These are phyloP conservation scores for Gleditsia sinensis DNA, from an alignment of 306 rosid species.

Conservation along the genomic window DNA sequence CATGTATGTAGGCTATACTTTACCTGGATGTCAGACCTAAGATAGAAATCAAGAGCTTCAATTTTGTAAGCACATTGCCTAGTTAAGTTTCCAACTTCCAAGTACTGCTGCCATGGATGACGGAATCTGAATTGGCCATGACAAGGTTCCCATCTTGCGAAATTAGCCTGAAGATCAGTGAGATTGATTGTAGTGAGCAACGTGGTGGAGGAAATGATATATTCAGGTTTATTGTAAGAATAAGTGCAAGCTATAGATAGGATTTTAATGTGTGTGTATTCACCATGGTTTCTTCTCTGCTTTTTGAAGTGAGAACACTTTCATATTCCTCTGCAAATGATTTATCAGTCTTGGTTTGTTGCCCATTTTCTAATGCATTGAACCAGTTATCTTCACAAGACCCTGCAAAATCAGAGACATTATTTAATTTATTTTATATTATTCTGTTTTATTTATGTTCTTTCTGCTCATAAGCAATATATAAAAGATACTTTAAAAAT, in stretches of 20 bases:
- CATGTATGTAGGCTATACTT: too few species aligned
- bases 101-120: slow-evolving; percentile 53
- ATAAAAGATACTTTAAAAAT: too few species aligned
- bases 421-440: too few species aligned
- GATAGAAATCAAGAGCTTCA: slow-evolving; percentile 39
- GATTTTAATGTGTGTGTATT: background rate
- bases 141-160: slow-evolving; percentile 53
- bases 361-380: background rate
- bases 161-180: background rate
- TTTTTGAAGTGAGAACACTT: slow-evolving; percentile 42
- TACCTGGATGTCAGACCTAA: slow-evolving; percentile 23
- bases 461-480: too few species aligned
- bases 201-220: background rate
- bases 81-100: slow-evolving; percentile 40
- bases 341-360: background rate
- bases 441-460: too few species aligned
- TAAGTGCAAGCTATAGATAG: too few species aligned
- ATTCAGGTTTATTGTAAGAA: background rate
- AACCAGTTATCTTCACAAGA: slow-evolving; percentile 28
- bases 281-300: slow-evolving; percentile 42
- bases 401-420: background rate
- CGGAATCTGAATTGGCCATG: slow-evolving; percentile 39
- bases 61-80: slow-evolving; percentile 44
- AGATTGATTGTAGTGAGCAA: background rate
- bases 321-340: slow-evolving; percentile 34